Evolutionary conservation across 805 yeast species (phyloP), one percentile per base, ranked within the genome.

Genomic region (Phaffomyces thermotolerans): DNA sequence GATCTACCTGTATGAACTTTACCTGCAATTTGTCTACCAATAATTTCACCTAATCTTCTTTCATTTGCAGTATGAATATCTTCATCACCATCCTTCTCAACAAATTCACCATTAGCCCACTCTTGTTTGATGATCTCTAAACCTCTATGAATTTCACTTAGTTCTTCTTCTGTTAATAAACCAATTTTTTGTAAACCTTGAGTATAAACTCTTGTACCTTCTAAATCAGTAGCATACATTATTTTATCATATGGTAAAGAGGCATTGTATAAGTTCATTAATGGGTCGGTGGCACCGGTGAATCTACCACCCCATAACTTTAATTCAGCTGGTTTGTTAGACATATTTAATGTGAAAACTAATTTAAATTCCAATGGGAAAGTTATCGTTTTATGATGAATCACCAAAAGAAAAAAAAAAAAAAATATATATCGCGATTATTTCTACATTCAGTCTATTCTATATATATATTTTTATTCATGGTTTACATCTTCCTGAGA

Each of bases 1-100:
- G 96, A 86, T 62, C 99, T 80, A 49, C 99, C 99, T n/a, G 99
- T 93, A 65, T 93, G 99, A 27, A 93, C 98, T 59, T 93, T 93
- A 34, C 99, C 99, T 14, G 98, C 86, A 61, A 93, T 91, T 43
- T 79, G 80, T 57, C 80, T 81, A 44, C 99, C 99, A 57, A 93
- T 93, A 42, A 93, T 70, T 68, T 93, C 99, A 40, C 99, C 99
- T 50, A 93, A 72, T 59, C 99, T 77, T 69, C 99, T 85, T 70
- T 93, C 99, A 62, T 93, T 93, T 36, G 99, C 99, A 36, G 99
- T 93, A 64, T 93, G 99, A 51, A 93, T 93, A 60, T 93, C 99
- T 66, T 93, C 99, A 65, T 93, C 99, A 33, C 95, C 95, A 12
- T 82, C 76, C 60, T 85, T 81, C 60, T 81, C 95, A 12, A 68